Conservation (phyloP, 1,284 basidiomycete species). For the Malassezia restricta region DNA sequence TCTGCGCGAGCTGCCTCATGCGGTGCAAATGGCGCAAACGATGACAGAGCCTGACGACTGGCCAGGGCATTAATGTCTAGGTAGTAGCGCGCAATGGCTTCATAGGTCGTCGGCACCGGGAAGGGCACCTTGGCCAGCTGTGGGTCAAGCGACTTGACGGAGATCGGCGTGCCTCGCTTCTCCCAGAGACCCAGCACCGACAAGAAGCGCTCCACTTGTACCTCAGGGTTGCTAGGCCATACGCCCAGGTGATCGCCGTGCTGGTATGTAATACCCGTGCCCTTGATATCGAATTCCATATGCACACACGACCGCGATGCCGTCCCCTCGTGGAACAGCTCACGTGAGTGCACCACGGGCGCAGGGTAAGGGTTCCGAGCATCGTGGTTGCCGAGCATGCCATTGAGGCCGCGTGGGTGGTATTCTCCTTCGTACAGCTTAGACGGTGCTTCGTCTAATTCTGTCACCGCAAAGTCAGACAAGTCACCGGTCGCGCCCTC, state of each 20-base stretch:
- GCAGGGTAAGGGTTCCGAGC: conserved; percentile 93
- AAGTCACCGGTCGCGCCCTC: conserved; percentile 90
- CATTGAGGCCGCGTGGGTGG: conserved; percentile 61
- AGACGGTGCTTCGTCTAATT: conserved; percentile 52
- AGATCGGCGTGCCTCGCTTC: conserved; percentile 63
- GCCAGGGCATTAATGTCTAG: conserved; percentile 86
- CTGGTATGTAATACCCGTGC: conserved; percentile 93
- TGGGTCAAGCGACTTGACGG: conserved; percentile 83
- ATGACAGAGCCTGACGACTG: conserved; percentile 80
- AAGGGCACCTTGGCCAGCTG: conserved; percentile 96
- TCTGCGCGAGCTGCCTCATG: conserved; percentile 62
- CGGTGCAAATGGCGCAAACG: conserved; percentile 77
- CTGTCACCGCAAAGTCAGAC: conserved; percentile 84
- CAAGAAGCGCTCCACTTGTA: conserved; percentile 79
- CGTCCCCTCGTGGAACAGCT: conserved; percentile 62
- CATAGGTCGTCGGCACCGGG: conserved; percentile 90
- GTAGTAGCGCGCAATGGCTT: conserved; percentile 86
- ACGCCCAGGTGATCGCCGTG: conserved; percentile 95
- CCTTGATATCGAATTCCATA: conserved; percentile 84
- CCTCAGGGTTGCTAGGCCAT: conserved; percentile 87
- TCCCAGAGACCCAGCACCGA: conserved; percentile 66
- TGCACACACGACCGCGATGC: conserved; percentile 86
- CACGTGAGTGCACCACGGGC: conserved; percentile 63
- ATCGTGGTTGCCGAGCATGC: conserved; percentile 81
- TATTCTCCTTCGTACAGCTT: conserved; percentile 43